Evolutionary conservation across 2,329 filamentous ascomycete genomes (phyloP).

Genomic region (Hypoxylon rubiginosum): DNA sequence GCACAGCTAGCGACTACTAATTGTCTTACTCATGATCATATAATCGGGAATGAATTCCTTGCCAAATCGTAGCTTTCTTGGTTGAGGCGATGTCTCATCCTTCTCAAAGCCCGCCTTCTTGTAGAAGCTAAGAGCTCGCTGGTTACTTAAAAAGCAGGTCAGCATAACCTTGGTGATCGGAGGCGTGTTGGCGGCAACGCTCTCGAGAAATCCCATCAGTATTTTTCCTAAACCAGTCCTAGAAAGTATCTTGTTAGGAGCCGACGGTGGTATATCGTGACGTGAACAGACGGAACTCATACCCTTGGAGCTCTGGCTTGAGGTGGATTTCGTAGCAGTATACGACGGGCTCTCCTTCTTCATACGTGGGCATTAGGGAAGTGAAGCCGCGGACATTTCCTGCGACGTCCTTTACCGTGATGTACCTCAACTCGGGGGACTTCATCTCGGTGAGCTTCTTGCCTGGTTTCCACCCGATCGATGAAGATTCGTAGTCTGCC

Average conservation of each 20-base stretch:
- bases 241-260: slow-evolving; percentile 8
- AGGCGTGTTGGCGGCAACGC: slow-evolving; percentile 66
- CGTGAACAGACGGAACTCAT: slow-evolving; percentile 37
- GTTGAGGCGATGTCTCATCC: slow-evolving; percentile 68
- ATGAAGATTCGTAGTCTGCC: slow-evolving; percentile 73
- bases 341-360: slow-evolving; percentile 74
- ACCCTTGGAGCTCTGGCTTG: slow-evolving; percentile 67
- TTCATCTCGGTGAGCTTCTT: slow-evolving; percentile 77
- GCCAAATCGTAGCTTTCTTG: slow-evolving; percentile 66
- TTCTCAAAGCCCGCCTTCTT: slow-evolving; percentile 67
- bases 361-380: slow-evolving; percentile 79
- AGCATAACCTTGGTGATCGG: slow-evolving; percentile 77
- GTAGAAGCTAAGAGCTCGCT: slow-evolving; percentile 71
- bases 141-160: slow-evolving; percentile 77
- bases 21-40: slow-evolving; percentile 69
- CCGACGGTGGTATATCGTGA: background rate
- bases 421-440: slow-evolving; percentile 75
- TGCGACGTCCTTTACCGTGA: slow-evolving; percentile 65
- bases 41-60: slow-evolving; percentile 69
- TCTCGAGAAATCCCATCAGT: slow-evolving; percentile 70
- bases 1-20: slow-evolving; percentile 39
- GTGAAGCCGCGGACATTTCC: slow-evolving; percentile 66
- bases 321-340: slow-evolving; percentile 88
- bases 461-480: slow-evolving; percentile 71
- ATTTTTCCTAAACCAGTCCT: slow-evolving; percentile 73